These are phyloP conservation scores for Colletotrichum sp. DNA, from an alignment of 2,329 filamentous ascomycete species.

Conservation along the genomic window DNA sequence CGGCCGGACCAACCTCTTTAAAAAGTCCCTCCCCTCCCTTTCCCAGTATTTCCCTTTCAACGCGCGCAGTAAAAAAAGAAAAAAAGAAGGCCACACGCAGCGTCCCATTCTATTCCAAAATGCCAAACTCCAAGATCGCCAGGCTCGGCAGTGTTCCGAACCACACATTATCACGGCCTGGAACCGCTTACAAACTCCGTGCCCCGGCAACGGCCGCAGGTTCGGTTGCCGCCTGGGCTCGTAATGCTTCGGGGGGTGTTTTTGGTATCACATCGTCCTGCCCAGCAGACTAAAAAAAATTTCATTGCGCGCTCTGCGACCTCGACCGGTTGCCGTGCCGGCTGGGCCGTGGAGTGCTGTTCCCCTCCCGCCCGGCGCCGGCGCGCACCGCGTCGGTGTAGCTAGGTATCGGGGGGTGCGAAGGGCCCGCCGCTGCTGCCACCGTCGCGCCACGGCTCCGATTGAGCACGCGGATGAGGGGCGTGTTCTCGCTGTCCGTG, in stretches of 20 bases:
- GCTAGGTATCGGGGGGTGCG: slow-evolving; percentile 75
- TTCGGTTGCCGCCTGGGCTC: background rate
- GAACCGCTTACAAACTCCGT: slow-evolving; percentile 3
- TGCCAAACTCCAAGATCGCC: slow-evolving; percentile 21
- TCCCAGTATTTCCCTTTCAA: background rate
- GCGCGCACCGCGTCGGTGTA: slow-evolving; percentile 77
- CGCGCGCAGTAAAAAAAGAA: background rate
- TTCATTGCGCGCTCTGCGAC: slow-evolving; percentile 23
- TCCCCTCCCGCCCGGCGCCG: slow-evolving; percentile 52
- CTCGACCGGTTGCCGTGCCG: slow-evolving; percentile 21
- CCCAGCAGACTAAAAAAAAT: slow-evolving; percentile 18
- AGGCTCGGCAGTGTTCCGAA: background rate
- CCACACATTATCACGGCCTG: slow-evolving; percentile 13
- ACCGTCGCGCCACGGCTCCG: slow-evolving; percentile 57
- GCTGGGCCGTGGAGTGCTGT: slow-evolving; percentile 34
- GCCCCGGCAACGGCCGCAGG: background rate
- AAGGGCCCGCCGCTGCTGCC: slow-evolving; percentile 37
- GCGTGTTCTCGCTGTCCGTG: slow-evolving; percentile 60
- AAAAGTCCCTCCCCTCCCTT: background rate
- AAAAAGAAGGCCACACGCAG: background rate
- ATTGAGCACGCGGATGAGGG: slow-evolving; percentile 55
- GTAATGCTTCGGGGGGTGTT: background rate
- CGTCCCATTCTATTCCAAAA: slow-evolving; percentile 19
- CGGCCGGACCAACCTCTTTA: slow-evolving; percentile 9
- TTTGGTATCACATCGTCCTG: slow-evolving; percentile 19